Conservation (phyloP, 2,329 filamentous ascomycete genomes). For the Sporothrix schenckii region DNA sequence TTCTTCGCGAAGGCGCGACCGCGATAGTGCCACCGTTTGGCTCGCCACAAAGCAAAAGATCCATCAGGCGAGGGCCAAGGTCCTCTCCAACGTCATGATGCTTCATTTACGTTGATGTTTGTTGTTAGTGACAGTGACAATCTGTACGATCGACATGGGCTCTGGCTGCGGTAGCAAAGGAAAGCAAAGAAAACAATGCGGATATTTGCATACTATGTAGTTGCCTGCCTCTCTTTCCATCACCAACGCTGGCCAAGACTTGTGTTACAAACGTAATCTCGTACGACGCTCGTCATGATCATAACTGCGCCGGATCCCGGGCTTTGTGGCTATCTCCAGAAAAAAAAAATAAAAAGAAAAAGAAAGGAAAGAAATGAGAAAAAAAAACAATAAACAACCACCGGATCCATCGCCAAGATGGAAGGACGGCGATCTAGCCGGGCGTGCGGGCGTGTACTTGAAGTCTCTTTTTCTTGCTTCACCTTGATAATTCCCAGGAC, state of each 20-base stretch:
- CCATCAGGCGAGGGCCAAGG: too few relatives aligned
- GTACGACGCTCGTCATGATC: constrained; percentile 10
- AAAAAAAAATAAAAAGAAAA: too few relatives aligned
- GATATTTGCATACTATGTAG: too few relatives aligned
- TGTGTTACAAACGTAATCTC: not conserved
- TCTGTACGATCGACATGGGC: too few relatives aligned
- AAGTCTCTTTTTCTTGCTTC: not conserved
- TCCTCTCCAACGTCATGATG: not conserved
- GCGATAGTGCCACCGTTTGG: not conserved
- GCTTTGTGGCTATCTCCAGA: too few relatives aligned
- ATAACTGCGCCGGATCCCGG: too few relatives aligned
- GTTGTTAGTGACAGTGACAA: not conserved
- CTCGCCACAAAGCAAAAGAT: not conserved
- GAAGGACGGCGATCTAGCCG: not conserved
- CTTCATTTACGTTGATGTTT: not conserved
- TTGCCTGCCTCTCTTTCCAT: not conserved
- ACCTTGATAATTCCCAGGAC: not conserved
- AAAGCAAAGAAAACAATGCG: too few relatives aligned
- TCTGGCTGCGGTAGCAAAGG: too few relatives aligned
- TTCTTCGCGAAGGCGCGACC: constrained; percentile 32
- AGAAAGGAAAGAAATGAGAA: too few relatives aligned
- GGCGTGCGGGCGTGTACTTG: too few relatives aligned
- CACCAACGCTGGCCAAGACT: not conserved
- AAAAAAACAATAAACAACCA: not conserved
- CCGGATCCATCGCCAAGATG: not conserved